phyloP scores from a whole-genome alignment of 768 basidiomycete genomes.

The Amanita phalloides region DNA sequence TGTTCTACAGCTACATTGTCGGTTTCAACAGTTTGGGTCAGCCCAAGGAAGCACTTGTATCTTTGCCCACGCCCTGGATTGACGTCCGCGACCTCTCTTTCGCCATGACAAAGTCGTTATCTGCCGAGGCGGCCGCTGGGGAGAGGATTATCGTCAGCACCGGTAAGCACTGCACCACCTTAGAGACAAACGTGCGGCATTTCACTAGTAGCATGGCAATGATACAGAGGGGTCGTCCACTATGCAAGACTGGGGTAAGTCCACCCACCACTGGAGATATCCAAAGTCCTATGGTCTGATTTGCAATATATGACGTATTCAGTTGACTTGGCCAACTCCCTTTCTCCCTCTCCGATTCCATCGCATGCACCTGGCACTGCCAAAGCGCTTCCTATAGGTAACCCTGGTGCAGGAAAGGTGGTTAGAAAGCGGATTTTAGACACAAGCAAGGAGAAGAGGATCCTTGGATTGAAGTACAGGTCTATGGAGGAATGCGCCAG shows the following conservation, averaged over 20 bases:
- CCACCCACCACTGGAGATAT: too few species aligned
- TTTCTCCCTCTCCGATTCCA: slow-evolving; percentile 2
- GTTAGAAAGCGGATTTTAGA: not conserved
- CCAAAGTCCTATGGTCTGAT: not conserved
- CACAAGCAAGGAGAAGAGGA: slow-evolving; percentile 1
- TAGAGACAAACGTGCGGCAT: not conserved
- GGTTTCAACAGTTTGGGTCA: not conserved
- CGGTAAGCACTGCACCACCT: not conserved
- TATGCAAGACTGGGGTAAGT: slow-evolving; percentile 5
- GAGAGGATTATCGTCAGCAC: slow-evolving; percentile 3
- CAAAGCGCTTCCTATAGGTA: not conserved
- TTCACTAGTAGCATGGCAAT: not conserved
- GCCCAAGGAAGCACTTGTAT: not conserved
- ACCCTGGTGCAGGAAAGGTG: not conserved
- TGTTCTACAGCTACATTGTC: not conserved
- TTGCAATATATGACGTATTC: not conserved
- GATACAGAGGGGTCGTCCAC: not conserved
- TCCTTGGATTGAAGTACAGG: not conserved
- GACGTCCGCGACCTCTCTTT: slow-evolving; percentile 4
- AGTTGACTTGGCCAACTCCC: slow-evolving; percentile 2
- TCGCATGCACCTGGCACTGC: too few species aligned
- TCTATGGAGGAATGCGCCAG: slow-evolving; percentile 5
- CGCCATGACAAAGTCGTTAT: not conserved
- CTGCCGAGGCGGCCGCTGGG: not conserved
- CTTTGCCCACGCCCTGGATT: not conserved